Percentiles rank a stretch among this genome's conserved stretches.
These are phyloP conservation scores for Colletotrichum zoysiae DNA, from an alignment of 2,329 filamentous ascomycete genomes.

Conservation along the genomic window DNA sequence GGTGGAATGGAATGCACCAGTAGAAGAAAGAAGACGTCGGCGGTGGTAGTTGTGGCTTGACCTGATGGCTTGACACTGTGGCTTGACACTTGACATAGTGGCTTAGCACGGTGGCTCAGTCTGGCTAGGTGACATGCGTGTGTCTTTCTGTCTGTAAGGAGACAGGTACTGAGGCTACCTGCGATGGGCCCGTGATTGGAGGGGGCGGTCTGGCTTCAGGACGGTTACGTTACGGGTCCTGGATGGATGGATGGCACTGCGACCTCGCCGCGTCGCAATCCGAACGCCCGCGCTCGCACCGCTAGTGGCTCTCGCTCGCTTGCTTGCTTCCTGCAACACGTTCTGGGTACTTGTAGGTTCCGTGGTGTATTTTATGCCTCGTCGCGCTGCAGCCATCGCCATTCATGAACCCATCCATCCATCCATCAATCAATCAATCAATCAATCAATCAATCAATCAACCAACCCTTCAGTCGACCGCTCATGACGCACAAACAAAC, in stretches of 20 bases:
- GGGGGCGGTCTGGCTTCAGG: too few species aligned
- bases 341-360: too few species aligned
- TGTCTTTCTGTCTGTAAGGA: not conserved
- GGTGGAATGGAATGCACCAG: slow-evolving; percentile 17
- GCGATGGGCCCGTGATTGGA: not conserved
- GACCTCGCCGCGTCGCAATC: slow-evolving; percentile 26
- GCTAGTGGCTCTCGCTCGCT: slow-evolving; percentile 28
- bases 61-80: too few species aligned
- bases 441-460: too few species aligned
- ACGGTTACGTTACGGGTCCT: not conserved
- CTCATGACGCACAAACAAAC: not conserved
- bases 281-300: slow-evolving; percentile 35
- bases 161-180: too few species aligned
- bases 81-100: too few species aligned
- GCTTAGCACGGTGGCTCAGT: not conserved
- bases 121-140: slow-evolving; percentile 18
- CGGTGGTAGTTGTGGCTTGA: not conserved
- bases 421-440: too few species aligned
- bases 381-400: not conserved
- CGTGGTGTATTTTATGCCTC: not conserved
- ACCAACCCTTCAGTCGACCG: not conserved
- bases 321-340: slow-evolving; percentile 32
- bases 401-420: too few species aligned
- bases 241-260: slow-evolving; percentile 13
- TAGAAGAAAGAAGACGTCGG: slow-evolving; percentile 21